These are phyloP conservation scores for Parasitella parasitica DNA, from an alignment of 371 early-diverging fungal genomes.

Conservation along the genomic window DNA sequence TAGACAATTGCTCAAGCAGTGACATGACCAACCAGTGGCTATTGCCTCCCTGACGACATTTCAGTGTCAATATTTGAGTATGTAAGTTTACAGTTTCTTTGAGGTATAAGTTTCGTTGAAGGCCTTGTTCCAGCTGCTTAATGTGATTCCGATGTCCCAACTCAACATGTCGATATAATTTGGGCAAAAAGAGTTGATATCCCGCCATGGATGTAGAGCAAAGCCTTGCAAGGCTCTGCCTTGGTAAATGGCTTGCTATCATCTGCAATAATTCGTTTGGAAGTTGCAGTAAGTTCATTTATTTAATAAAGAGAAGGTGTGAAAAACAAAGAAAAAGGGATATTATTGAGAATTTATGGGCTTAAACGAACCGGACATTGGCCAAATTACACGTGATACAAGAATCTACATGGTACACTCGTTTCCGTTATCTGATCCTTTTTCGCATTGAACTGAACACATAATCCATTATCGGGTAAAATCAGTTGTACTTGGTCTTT, in stretches of 20 bases:
- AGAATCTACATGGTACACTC: neutral
- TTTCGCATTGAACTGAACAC: too few species aligned
- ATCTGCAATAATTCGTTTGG: constrained; percentile 35
- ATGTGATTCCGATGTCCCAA: constrained; percentile 34
- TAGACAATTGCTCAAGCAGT: constrained; percentile 19
- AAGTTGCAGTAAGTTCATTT: constrained; percentile 19
- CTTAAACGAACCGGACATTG: neutral
- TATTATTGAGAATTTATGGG: too few species aligned
- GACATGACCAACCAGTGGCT: constrained; percentile 29
- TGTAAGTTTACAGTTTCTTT: constrained; percentile 18
- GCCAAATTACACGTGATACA: neutral
- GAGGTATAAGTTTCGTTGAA: constrained; percentile 18
- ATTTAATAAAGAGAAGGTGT: neutral
- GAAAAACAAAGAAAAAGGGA: neutral
- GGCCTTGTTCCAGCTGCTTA: constrained; percentile 28
- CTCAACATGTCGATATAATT: constrained; percentile 36
- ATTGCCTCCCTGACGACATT: constrained; percentile 35
- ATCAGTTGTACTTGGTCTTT: neutral
- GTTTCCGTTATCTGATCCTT: neutral
- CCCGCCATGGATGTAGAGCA: constrained; percentile 28
- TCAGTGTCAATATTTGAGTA: constrained; percentile 31
- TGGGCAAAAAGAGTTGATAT: constrained; percentile 33
- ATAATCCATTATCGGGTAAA: neutral
- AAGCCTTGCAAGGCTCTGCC: constrained; percentile 25
- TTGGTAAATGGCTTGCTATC: constrained; percentile 22